Percentiles rank a stretch among this genome's conserved stretches.
These are phyloP conservation scores for Apophysomyces ossiformis DNA, from an alignment of 371 early-diverging fungal species.

Conservation along the genomic window DNA sequence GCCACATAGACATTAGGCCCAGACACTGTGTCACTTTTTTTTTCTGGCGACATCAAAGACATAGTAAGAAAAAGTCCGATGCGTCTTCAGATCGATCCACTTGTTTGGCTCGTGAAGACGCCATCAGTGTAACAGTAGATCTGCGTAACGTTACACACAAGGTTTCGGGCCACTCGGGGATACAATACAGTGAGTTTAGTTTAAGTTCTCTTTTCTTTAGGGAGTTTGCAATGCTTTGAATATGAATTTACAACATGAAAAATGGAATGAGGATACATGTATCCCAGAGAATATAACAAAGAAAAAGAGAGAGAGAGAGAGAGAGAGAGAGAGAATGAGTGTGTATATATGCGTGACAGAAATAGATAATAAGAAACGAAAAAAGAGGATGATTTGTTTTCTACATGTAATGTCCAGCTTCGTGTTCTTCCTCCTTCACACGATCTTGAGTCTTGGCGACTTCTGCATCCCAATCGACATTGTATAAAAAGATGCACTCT, in stretches of 20 bases:
- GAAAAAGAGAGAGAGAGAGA: background rate
- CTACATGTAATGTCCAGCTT: background rate
- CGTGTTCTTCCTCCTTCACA: conserved; percentile 28
- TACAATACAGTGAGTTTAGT: background rate
- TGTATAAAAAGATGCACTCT: conserved; percentile 42
- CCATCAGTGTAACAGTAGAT: conserved; percentile 7
- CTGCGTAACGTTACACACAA: background rate
- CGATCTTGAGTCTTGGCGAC: conserved; percentile 44
- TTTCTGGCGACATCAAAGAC: no score
- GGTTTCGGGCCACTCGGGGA: background rate
- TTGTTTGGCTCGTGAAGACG: conserved; percentile 4
- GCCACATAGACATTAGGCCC: no score
- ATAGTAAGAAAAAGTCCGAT: background rate
- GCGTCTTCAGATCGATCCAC: background rate
- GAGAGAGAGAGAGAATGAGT: background rate
- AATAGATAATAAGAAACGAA: background rate
- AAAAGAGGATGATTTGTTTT: background rate
- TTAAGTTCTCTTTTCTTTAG: background rate
- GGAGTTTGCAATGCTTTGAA: no score
- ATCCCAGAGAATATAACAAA: background rate
- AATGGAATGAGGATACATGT: background rate
- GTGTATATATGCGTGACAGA: background rate
- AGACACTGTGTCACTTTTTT: no score
- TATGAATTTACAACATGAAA: background rate
- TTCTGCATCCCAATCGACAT: conserved; percentile 56